These are phyloP conservation scores for Daedaleopsis nitida DNA, from an alignment of 768 basidiomycete genomes.

Conservation along the genomic window DNA sequence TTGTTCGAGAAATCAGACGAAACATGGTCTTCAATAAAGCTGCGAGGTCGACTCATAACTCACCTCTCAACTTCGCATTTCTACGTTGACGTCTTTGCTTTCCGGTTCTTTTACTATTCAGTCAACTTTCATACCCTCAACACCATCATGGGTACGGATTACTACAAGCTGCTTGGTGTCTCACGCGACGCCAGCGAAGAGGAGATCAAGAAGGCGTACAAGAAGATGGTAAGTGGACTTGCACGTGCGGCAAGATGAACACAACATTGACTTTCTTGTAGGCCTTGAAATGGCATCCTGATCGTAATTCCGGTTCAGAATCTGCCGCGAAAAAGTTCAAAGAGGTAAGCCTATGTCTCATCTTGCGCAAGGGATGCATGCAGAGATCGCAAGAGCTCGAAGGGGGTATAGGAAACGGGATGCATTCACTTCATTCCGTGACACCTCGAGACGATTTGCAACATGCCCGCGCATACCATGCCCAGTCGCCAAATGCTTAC, in stretches of 20 bases:
- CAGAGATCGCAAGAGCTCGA: neutral
- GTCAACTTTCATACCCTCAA: constrained; percentile 1
- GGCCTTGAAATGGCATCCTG: constrained; percentile 96
- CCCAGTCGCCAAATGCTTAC: neutral
- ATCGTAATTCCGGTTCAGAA: constrained; percentile 85
- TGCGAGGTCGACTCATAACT: neutral
- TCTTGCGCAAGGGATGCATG: neutral
- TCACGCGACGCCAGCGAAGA: constrained; percentile 75
- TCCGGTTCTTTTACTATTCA: neutral
- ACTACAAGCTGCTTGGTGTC: constrained; percentile 84
- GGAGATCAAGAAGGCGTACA: constrained; percentile 92
- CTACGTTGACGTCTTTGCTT: neutral
- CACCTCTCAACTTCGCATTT: constrained; percentile 13
- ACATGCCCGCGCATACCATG: no score
- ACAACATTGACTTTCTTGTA: constrained; percentile 18
- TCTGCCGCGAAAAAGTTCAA: constrained; percentile 90
- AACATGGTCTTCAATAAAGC: neutral
- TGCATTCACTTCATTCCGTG: no score
- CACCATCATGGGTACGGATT: constrained; percentile 75
- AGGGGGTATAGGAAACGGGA: neutral
- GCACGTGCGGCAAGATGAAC: neutral
- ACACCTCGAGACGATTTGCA: no score
- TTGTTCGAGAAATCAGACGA: constrained; percentile 10
- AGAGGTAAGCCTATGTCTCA: constrained; percentile 51
- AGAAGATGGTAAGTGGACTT: constrained; percentile 71